Percentiles rank a stretch among this genome's conserved stretches.
Conservation (phyloP, 1,139 yeast species). For the Protomyces macrosporus region DNA sequence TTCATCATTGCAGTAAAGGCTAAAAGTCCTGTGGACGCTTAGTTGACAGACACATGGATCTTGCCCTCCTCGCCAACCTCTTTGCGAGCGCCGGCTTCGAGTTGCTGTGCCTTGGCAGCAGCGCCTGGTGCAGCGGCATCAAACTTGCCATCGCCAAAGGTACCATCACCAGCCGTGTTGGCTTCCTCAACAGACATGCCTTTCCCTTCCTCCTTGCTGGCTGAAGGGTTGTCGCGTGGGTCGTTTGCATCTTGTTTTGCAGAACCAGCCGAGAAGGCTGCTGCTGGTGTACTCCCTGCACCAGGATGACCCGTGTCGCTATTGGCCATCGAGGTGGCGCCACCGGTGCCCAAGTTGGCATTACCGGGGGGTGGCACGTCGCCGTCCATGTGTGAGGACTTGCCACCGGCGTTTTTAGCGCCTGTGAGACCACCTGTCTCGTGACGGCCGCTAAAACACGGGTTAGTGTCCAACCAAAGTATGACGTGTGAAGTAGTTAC, state of each 20-base stretch:
- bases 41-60: conserved; percentile 13
- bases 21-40: background rate
- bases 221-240: conserved; percentile 6
- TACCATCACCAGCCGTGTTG: conserved; percentile 19
- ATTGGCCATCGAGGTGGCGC: conserved; percentile 23
- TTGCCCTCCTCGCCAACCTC: conserved; percentile 22
- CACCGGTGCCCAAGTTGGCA: conserved; percentile 13
- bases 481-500: background rate
- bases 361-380: conserved; percentile 24
- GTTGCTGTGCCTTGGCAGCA: conserved; percentile 12
- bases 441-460: conserved; percentile 2
- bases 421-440: conserved; percentile 11
- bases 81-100: conserved; percentile 18
- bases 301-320: conserved; percentile 20
- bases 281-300: conserved; percentile 13
- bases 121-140: conserved; percentile 26
- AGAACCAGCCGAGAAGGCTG: conserved; percentile 12
- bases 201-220: background rate
- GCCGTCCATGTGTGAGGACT: conserved; percentile 6
- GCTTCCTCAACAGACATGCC: conserved; percentile 12
- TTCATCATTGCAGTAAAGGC: background rate
- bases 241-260: conserved; percentile 11
- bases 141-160: conserved; percentile 23
- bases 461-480: background rate
- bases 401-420: conserved; percentile 13